These are phyloP conservation scores for Scutellaria baicalensis DNA, from an alignment of 257 asterid genomes.

Conservation along the genomic window DNA sequence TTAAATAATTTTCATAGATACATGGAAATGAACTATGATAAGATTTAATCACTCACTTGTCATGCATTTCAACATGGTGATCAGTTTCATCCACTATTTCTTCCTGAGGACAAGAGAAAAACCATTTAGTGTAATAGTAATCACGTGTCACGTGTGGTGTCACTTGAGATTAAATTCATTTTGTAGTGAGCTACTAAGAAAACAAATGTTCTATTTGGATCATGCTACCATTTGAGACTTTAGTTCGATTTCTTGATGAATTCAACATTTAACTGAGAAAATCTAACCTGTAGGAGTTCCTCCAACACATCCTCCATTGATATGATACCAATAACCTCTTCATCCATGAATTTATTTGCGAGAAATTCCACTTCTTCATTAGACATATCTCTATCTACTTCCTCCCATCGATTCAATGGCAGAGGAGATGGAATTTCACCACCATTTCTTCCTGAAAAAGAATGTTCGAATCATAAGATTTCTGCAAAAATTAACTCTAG, in stretches of 20 bases:
- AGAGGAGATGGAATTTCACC: neutral
- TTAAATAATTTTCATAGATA: neutral
- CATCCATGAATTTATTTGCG: constrained; percentile 21
- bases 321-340: constrained; percentile 52
- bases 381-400: constrained; percentile 13
- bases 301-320: constrained; percentile 78
- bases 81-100: constrained; percentile 65
- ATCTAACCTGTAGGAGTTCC: constrained; percentile 54
- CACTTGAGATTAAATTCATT: too few species aligned
- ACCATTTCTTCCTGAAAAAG: too few species aligned
- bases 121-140: too few species aligned
- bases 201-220: too few species aligned
- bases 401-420: neutral
- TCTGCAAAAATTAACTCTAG: too few species aligned
- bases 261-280: too few species aligned
- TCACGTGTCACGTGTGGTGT: too few species aligned
- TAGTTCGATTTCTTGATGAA: too few species aligned
- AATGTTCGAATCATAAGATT: too few species aligned
- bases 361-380: constrained; percentile 15
- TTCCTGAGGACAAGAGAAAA: constrained; percentile 19
- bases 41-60: constrained; percentile 28
- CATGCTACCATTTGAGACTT: too few species aligned
- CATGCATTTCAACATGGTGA: constrained; percentile 50
- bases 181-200: too few species aligned
- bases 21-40: neutral